These are phyloP conservation scores for Ophiocordyceps camponoti-rufipedis DNA, from an alignment of 2,329 filamentous ascomycete genomes.

Conservation along the genomic window DNA sequence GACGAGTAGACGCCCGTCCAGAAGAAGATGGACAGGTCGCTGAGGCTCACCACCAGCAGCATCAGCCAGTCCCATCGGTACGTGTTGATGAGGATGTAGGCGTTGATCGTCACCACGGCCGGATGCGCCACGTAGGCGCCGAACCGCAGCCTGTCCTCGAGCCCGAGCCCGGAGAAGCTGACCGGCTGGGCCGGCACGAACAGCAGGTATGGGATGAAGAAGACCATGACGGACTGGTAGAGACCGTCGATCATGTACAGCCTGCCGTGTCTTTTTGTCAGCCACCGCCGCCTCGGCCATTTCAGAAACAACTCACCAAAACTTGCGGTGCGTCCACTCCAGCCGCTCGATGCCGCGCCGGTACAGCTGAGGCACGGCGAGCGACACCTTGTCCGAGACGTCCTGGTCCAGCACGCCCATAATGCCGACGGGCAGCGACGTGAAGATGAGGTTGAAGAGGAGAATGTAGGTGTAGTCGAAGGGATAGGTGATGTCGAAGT, in stretches of 20 bases:
- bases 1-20: constrained; percentile 80
- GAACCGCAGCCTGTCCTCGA: constrained; percentile 67
- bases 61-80: constrained; percentile 98
- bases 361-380: constrained; percentile 90
- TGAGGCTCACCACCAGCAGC: constrained; percentile 62
- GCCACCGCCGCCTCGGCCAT: background rate
- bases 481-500: constrained; percentile 91
- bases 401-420: constrained; percentile 97
- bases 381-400: constrained; percentile 80
- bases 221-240: constrained; percentile 87
- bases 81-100: constrained; percentile 88
- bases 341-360: constrained; percentile 85
- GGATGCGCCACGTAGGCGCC: constrained; percentile 76
- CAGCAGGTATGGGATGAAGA: constrained; percentile 79
- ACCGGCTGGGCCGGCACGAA: constrained; percentile 52
- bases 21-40: constrained; percentile 76
- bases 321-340: constrained; percentile 93
- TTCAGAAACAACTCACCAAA: constrained; percentile 52
- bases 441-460: constrained; percentile 92
- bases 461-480: constrained; percentile 98
- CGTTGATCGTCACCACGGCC: constrained; percentile 74
- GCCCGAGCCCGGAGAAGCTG: constrained; percentile 51
- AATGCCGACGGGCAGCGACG: constrained; percentile 81
- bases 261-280: constrained; percentile 24
- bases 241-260: constrained; percentile 87